phyloP scores from a whole-genome alignment of 306 rosid genomes.

The Medicago arabica region DNA sequence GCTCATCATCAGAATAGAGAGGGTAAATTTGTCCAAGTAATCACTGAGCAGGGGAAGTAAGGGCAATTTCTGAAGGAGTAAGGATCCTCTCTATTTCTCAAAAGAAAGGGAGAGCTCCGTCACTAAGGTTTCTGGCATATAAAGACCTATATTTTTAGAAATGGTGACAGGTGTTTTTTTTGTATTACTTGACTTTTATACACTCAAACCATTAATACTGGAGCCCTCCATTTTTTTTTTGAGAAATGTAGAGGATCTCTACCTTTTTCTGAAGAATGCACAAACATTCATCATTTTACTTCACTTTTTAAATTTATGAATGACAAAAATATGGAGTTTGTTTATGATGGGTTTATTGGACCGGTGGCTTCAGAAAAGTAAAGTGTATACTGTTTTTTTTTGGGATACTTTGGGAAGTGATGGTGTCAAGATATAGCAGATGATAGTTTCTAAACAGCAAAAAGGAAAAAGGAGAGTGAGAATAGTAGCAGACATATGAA shows the following conservation, averaged over 20 bases:
- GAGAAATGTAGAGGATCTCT: background rate
- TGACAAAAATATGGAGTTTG: background rate
- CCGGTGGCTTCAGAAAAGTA: background rate
- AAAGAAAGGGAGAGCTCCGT: background rate
- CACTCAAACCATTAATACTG: no score
- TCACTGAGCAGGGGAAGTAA: constrained; percentile 17
- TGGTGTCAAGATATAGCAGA: background rate
- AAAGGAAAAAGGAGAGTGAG: background rate
- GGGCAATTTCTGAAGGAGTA: constrained; percentile 1
- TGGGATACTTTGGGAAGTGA: background rate
- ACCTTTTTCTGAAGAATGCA: no score
- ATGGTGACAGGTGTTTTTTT: background rate
- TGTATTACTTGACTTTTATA: no score
- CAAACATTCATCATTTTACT: no score
- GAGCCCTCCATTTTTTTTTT: no score
- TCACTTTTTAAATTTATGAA: background rate
- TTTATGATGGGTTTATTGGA: constrained; percentile 4
- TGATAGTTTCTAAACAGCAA: background rate
- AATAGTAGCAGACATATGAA: background rate
- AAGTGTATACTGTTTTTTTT: background rate
- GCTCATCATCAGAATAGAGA: background rate
- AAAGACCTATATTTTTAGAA: no score
- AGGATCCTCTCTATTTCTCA: no score
- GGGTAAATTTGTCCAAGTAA: constrained; percentile 1
- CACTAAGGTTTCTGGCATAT: no score